These are phyloP conservation scores for Lentinula edodes DNA, from an alignment of 768 basidiomycete genomes.

Conservation along the genomic window DNA sequence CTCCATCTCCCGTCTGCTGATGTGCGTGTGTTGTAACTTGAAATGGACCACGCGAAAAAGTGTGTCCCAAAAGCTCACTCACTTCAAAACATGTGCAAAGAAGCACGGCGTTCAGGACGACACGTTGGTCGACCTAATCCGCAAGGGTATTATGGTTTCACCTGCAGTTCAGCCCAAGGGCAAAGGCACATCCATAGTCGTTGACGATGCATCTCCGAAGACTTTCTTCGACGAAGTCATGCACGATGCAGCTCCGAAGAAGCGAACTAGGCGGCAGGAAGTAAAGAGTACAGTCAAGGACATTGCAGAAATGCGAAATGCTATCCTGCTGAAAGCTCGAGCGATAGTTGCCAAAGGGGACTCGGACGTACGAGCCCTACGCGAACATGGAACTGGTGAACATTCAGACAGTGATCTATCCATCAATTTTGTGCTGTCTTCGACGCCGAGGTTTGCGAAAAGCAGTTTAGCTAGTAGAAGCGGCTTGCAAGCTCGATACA, in stretches of 20 bases:
- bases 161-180: constrained; percentile 14
- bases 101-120: constrained; percentile 49
- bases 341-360: constrained; percentile 1
- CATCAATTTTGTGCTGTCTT: constrained; percentile 29
- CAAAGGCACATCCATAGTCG: constrained; percentile 14
- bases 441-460: constrained; percentile 8
- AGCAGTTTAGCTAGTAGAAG: background rate
- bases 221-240: constrained; percentile 55
- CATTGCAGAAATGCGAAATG: constrained; percentile 40
- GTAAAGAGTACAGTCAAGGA: constrained; percentile 38
- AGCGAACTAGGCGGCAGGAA: constrained; percentile 33
- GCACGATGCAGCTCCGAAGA: constrained; percentile 38
- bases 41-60: constrained; percentile 71
- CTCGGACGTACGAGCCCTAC: background rate
- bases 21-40: constrained; percentile 60
- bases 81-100: constrained; percentile 65
- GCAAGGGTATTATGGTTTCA: constrained; percentile 36
- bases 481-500: background rate
- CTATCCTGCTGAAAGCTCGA: constrained; percentile 23
- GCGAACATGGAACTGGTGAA: background rate
- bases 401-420: background rate
- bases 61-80: constrained; percentile 53
- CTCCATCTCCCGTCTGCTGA: constrained; percentile 42
- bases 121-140: constrained; percentile 49
- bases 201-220: constrained; percentile 16